Evolutionary conservation across 352 stramenopile genomes (phyloP).

Genomic region (Phytophthora meadii): DNA sequence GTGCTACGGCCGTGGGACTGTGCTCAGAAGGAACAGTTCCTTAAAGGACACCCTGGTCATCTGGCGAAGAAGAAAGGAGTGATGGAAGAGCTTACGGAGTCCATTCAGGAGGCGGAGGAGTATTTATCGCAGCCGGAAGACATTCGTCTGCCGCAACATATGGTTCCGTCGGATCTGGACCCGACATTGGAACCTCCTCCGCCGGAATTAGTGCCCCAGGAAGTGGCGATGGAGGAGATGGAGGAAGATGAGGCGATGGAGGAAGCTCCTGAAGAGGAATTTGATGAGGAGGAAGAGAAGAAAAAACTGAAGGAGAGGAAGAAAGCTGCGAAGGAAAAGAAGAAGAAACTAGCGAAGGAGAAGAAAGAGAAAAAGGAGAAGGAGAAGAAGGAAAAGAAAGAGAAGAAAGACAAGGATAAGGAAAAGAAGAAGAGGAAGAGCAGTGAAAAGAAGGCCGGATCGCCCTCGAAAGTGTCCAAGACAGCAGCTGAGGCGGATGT

Average conservation of each 20-base stretch:
- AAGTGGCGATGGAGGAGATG: constrained; percentile 33
- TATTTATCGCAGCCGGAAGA: constrained; percentile 79
- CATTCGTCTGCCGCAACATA: constrained; percentile 72
- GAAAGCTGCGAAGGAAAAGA: constrained; percentile 26
- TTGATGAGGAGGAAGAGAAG: constrained; percentile 10
- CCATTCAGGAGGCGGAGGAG: constrained; percentile 80
- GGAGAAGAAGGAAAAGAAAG: constrained; percentile 34
- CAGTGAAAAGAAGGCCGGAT: constrained; percentile 17
- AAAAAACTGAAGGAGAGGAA: constrained; percentile 19
- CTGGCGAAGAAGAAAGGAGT: constrained; percentile 70
- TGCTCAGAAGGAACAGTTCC: constrained; percentile 64
- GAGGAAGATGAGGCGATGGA: constrained; percentile 42
- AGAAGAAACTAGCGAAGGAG: constrained; percentile 48
- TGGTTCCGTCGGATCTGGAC: constrained; percentile 87
- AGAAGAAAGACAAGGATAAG: constrained; percentile 53
- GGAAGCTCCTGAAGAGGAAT: constrained; percentile 10
- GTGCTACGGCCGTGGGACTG: constrained; percentile 81
- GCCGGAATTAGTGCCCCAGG: constrained; percentile 28
- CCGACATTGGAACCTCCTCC: constrained; percentile 73
- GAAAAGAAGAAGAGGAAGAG: constrained; percentile 52
- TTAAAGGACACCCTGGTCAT: constrained; percentile 75
- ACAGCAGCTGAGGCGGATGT: constrained; percentile 44
- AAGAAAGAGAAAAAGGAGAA: constrained; percentile 33
- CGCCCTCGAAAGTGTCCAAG: constrained; percentile 54
- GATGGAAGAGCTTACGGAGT: constrained; percentile 53